Evolutionary conservation across 345 rosid genomes (phyloP).

Genomic region (Lenwebbia sp.): DNA sequence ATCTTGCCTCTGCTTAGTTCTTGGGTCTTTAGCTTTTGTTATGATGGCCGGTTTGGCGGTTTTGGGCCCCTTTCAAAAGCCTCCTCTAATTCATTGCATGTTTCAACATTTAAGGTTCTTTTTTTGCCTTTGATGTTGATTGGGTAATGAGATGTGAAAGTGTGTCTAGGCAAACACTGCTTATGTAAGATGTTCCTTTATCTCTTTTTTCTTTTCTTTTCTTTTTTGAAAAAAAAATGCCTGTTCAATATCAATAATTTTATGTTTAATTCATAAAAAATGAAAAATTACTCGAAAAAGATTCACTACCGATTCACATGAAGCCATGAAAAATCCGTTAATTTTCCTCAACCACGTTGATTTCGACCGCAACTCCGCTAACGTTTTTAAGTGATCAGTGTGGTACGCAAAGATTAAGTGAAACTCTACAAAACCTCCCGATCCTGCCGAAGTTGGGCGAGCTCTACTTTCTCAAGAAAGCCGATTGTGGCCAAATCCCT

Average conservation of each 20-base stretch:
- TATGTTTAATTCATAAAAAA: rapidly evolving
- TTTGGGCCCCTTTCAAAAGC: neutral
- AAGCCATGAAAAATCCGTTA: neutral
- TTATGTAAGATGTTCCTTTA: neutral
- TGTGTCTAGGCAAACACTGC: neutral
- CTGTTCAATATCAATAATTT: neutral
- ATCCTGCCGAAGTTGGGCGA: neutral
- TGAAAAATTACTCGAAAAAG: neutral
- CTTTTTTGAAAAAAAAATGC: neutral
- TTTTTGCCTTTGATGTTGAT: neutral
- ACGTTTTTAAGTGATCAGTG: neutral
- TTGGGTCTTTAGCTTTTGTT: constrained; percentile 6
- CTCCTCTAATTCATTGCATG: neutral
- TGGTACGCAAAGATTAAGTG: neutral
- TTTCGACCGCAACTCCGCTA: neutral
- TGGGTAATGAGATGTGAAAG: neutral
- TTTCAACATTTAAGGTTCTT: neutral
- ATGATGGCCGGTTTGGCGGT: neutral
- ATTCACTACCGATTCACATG: neutral
- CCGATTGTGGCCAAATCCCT: neutral
- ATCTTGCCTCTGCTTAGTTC: constrained; percentile 10
- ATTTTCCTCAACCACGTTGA: neutral
- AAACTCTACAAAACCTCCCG: neutral
- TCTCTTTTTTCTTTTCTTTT: neutral
- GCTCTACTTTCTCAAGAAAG: neutral